A percentile compares a stretch with the other conserved stretches of the same genome.
Conservation (phyloP, 345 rosid genomes). For the Sisymbrium altissimum region DNA sequence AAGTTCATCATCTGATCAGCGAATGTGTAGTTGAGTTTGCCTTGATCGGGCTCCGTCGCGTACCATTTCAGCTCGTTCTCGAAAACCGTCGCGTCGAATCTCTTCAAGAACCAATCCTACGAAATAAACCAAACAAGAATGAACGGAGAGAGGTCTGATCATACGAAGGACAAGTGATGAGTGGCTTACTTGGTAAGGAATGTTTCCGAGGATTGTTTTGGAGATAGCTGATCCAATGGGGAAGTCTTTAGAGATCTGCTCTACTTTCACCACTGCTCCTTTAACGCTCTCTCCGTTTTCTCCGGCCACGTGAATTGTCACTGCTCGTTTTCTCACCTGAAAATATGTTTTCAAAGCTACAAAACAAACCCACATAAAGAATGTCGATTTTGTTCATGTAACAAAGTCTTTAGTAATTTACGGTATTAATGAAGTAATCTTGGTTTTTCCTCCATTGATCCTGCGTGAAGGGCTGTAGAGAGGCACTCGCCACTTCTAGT, state of each 20-base stretch:
- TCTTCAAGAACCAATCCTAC: slow-evolving; percentile 72
- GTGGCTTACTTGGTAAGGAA: slow-evolving; percentile 58
- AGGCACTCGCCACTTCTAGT: slow-evolving; percentile 45
- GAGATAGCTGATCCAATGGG: slow-evolving; percentile 85
- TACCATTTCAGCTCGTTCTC: slow-evolving; percentile 94
- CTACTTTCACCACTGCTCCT: slow-evolving; percentile 46
- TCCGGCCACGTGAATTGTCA: slow-evolving; percentile 62
- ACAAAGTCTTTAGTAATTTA: slow-evolving; percentile 11
- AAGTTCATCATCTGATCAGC: slow-evolving; percentile 65
- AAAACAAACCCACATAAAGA: background rate
- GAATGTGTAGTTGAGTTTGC: slow-evolving; percentile 56
- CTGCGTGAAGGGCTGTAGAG: slow-evolving; percentile 70
- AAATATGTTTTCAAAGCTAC: background rate
- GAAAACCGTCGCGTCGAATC: slow-evolving; percentile 84
- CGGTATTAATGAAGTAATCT: slow-evolving; percentile 50
- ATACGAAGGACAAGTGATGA: background rate
- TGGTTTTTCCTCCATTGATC: slow-evolving; percentile 70
- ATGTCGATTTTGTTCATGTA: background rate
- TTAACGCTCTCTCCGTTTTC: slow-evolving; percentile 48
- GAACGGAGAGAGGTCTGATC: background rate
- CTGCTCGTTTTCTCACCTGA: slow-evolving; percentile 73
- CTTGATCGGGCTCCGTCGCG: slow-evolving; percentile 73
- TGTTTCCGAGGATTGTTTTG: slow-evolving; percentile 61
- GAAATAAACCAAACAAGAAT: background rate
- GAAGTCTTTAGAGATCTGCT: slow-evolving; percentile 74